Evolutionary conservation across 257 asterid genomes (phyloP), one percentile per base, ranked within the genome.

Genomic region (Fraxinus pennsylvanica): DNA sequence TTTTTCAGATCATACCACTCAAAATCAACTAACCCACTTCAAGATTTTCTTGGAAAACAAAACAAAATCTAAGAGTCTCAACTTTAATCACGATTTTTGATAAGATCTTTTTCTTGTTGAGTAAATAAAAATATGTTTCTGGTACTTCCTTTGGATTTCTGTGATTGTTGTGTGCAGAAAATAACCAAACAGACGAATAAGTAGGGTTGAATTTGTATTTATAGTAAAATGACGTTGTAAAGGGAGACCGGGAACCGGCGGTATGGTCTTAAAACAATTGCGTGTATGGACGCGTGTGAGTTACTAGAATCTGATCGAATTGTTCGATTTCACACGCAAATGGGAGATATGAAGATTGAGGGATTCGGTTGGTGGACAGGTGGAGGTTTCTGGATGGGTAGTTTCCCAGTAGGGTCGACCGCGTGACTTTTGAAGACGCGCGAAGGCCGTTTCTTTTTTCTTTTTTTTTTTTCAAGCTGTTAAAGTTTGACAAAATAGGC

Each of bases 171-270:
- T 43, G 52, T 12, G 17, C 5, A 43, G 52, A 43, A 43, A 43
- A 35, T 61, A 81, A 79, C 77, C 80, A 80, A 85, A 82, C 69
- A 9, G 4, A 8, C 19, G 17, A 8, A 14, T 61, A 77, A 9
- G 71, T 68, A 12, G 84, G 80, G 63, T 71, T 78, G 72, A 82
- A 83, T 72, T 30, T 3, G 3, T 9, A 74, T 67, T 43, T 43
- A 10, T 43, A 43, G 0, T 10, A 43, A 10, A 43, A 27, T 10
- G 27, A 25, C 22, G 45, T 27, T 39, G 21, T 0, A 30, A 36
- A 14, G 54, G 29, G 21, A 33, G 21, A 47, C 72, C 43, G 76
- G 82, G 25, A 79, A 80, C 82, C 88, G 85, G 88, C 72, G 73
- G 77, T 74, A 7, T 33, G 45, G 59, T 63, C 65, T 27, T 29